Evolutionary conservation across 768 basidiomycete species (phyloP), one percentile per base, ranked within the genome.

Genomic region (Mycena polygramma): DNA sequence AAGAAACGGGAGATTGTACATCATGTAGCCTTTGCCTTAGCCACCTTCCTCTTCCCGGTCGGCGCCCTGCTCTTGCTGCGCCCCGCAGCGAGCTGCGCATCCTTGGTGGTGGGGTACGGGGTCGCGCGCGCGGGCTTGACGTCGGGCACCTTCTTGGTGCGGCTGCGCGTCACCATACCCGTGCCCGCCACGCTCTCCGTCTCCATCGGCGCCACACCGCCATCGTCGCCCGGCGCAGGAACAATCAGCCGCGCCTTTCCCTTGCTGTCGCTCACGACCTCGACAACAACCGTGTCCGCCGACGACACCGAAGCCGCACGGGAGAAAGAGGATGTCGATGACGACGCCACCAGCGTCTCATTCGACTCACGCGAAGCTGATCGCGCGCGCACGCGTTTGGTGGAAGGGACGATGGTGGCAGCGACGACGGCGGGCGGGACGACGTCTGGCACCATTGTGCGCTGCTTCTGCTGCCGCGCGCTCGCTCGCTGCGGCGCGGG

Each of bases 291-390:
- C 13, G 85, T 86, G 48, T 76, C 76, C 41, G 80, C 78, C 11
- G 84, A 84, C 30, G 76, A 66, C n/a, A 85, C 81, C 24, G 85
- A 86, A 39, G 76, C 68, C 36, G 82, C 84, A 57, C 83, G 82
- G 53, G 79, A 73, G 45, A 46, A 36, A 6, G 58, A 59, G 30
- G 26, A 39, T 11, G 55, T 41, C 43, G 61, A 43, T 14, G 69
- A 55, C 15, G 68, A 61, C 52, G 63, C 63, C 48, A 73, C 72
- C 19, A 60, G 19, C 15, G 72, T 73, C 63, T 73, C 62, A 22
- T 39, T 64, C 45, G 72, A 73, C 41, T 73, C 68, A 26, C 66
- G 58, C 55, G 72, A 73, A 37, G 62, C 53, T 24, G 66, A 63
- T 37, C 62, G 71, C 43, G 66, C 39, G 7, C 66, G 66, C 2